Evolutionary conservation across 768 basidiomycete species (phyloP).

Genomic region (Calocybe indica): DNA sequence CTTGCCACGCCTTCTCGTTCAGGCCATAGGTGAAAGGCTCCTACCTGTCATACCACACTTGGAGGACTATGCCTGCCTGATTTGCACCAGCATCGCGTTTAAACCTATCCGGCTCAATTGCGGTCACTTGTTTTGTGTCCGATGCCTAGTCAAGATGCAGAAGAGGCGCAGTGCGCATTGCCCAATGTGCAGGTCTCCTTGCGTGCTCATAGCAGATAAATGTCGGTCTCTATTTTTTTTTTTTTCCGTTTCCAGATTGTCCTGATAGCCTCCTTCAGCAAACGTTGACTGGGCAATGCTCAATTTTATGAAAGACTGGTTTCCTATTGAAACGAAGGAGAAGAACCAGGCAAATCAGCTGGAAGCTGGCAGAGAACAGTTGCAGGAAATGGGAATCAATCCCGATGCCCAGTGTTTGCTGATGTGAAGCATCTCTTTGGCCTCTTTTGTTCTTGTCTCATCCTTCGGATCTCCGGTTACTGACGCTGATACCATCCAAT

Average conservation of each 20-base stretch:
- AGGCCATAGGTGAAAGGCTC: constrained; percentile 77
- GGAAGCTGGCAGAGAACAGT: constrained; percentile 67
- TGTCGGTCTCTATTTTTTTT: constrained; percentile 38
- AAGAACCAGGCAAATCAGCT: constrained; percentile 72
- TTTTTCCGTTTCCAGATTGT: neutral
- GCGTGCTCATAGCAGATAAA: constrained; percentile 71
- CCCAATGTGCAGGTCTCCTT: constrained; percentile 78
- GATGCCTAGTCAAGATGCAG: constrained; percentile 90
- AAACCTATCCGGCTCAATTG: constrained; percentile 84
- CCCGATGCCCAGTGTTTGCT: constrained; percentile 32
- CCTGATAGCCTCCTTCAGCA: constrained; percentile 28
- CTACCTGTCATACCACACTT: constrained; percentile 75
- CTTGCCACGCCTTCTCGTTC: constrained; percentile 49
- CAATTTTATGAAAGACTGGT: constrained; percentile 91
- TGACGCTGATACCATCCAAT: too few species aligned
- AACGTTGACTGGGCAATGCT: constrained; percentile 77
- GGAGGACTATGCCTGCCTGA: constrained; percentile 83
- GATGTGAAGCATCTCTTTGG: constrained; percentile 7
- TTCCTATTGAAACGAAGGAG: constrained; percentile 72
- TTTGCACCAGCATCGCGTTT: constrained; percentile 88
- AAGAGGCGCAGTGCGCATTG: constrained; percentile 69
- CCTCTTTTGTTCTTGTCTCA: too few species aligned
- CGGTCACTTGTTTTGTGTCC: constrained; percentile 72
- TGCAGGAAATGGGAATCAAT: constrained; percentile 59
- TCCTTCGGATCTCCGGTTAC: too few species aligned